phyloP scores from a whole-genome alignment of 2,329 filamentous ascomycete genomes.

The Pyrenophora tritici-repentis region DNA sequence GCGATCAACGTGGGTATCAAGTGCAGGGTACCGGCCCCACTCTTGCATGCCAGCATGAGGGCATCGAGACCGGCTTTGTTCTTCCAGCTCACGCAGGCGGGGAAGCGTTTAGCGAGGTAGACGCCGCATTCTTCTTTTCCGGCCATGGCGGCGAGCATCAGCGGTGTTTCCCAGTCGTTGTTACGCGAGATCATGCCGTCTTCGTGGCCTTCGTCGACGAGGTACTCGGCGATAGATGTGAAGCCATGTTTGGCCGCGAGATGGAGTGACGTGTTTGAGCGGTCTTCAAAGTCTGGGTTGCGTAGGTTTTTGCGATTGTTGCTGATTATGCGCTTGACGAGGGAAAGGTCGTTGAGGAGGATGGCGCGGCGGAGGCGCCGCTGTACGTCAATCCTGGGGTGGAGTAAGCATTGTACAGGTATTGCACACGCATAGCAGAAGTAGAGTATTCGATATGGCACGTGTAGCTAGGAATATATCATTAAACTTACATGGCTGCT shows the following conservation, averaged over 20 bases:
- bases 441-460: too few species aligned
- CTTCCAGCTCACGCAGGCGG: conserved; percentile 65
- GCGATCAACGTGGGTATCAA: conserved; percentile 48
- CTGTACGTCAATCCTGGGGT: conserved; percentile 72
- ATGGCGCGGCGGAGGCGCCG: conserved; percentile 83
- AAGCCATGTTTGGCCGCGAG: conserved; percentile 76
- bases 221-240: conserved; percentile 68
- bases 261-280: conserved; percentile 84
- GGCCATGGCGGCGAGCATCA: conserved; percentile 74
- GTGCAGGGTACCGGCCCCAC: conserved; percentile 50
- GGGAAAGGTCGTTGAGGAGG: conserved; percentile 70
- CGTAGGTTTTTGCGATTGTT: conserved; percentile 73
- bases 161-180: conserved; percentile 76
- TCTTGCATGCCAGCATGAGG: conserved; percentile 49
- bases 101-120: conserved; percentile 68
- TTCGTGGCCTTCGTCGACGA: conserved; percentile 78
- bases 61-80: conserved; percentile 74
- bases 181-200: conserved; percentile 74
- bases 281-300: conserved; percentile 76
- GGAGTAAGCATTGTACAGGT: not conserved
- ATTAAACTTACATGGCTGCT: conserved; percentile 29
- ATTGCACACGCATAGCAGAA: too few species aligned
- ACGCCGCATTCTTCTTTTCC: conserved; percentile 77
- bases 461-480: not conserved
- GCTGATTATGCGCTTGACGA: conserved; percentile 76